Evolutionary conservation across 2,329 filamentous ascomycete species (phyloP).

Genomic region (Gliomastix tumulicola): DNA sequence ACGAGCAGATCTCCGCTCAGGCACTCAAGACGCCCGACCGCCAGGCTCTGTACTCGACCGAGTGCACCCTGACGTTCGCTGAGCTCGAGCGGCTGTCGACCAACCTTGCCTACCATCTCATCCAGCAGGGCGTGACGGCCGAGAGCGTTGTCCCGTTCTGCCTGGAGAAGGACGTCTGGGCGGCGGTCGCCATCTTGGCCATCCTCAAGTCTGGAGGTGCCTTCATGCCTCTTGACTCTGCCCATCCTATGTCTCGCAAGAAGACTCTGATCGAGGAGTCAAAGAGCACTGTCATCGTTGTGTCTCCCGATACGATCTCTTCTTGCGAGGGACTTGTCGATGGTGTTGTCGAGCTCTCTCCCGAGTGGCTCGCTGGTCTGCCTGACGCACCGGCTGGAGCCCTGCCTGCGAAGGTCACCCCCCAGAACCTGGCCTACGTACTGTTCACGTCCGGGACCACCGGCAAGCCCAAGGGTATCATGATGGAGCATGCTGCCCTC

Average conservation of each 20-base stretch:
- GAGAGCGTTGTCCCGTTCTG: conserved; percentile 35
- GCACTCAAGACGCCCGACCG: conserved; percentile 3
- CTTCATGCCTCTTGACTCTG: conserved; percentile 11
- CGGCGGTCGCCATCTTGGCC: conserved; percentile 33
- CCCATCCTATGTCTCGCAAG: too few relatives aligned
- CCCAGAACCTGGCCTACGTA: conserved; percentile 7
- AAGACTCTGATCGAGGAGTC: conserved; percentile 2
- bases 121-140: conserved; percentile 20
- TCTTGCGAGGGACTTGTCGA: too few relatives aligned
- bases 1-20: conserved; percentile 4
- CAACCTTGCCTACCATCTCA: conserved; percentile 22
- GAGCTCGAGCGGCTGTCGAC: conserved; percentile 27
- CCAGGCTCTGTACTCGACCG: conserved; percentile 14
- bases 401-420: too few relatives aligned
- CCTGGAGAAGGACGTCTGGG: conserved; percentile 41
- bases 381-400: too few relatives aligned
- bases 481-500: conserved; percentile 6
- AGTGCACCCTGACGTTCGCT: conserved; percentile 24
- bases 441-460: conserved; percentile 9
- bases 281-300: conserved; percentile 2
- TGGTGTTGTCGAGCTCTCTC: too few relatives aligned
- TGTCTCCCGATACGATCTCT: too few relatives aligned
- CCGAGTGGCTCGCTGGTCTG: too few relatives aligned
- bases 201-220: conserved; percentile 39
- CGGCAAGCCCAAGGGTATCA: conserved; percentile 8